Evolutionary conservation across 2,329 filamentous ascomycete species (phyloP), one percentile per base, ranked within the genome.

Genomic region (Lomentospora prolificans): DNA sequence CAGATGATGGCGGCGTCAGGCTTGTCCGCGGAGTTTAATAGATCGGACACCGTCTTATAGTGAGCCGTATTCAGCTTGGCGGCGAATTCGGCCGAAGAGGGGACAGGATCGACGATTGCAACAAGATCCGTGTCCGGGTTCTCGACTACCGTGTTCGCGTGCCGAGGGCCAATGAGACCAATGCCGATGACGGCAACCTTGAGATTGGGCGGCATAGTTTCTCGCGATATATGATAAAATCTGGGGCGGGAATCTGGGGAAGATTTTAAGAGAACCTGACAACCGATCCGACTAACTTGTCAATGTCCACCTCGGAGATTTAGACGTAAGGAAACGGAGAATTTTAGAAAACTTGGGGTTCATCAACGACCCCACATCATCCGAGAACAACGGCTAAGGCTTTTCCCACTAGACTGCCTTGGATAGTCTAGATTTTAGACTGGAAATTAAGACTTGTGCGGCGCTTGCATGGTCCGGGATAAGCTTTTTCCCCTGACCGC

Each of bases 1-100:
- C 79, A 81, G 51, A 83, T 72, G 41, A 83, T 76, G 22, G 79
- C 79, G 33, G 74, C 79, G 51, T 79, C 72, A 9, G 78, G 77
- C n/a, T 66, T 69, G 46, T 65, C 44, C 5, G 60, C 28, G 0
- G 69, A 71, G 4, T 64, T 59, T 0, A 82, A 61, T 58, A 82
- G 70, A 0, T 67, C 66, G 2, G 69, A 53, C 2, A 81, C 64
- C 3, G 74, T 63, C 0, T 57, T 52, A 54, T 62, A 65, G 46
- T 64, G 61, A 3, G 61, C 28, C 1, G 62, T 60, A 0, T 60
- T 59, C 0, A 66, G 53, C 7, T 65, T 60, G 3, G 57, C 41
- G 3, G 66, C 65, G 1, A 67, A 30, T 1, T 33, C 44, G 8
- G 55, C 53, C 0, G 59, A 65, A 10, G 55, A 56, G 12, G 62